Base-by-base conservation (phyloP, 768 basidiomycete species). In the Guyanaporus albipodus region DNA sequence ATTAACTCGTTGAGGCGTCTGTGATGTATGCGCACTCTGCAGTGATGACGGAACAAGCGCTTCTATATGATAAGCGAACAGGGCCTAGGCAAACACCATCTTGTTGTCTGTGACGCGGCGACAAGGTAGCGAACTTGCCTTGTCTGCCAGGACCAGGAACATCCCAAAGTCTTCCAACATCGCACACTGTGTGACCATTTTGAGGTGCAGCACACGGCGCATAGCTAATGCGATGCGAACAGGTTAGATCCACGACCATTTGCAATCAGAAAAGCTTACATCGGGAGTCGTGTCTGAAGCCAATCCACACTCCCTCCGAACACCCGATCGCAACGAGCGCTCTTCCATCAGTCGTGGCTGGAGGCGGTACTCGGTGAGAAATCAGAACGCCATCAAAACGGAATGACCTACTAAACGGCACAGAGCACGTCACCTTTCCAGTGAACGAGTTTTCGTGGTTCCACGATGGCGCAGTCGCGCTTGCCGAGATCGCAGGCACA, bases 121-220 rank as follows among this genome's bases (percentile, higher is more conserved):
- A 34, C 8, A 35, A 2, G 32, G 35, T 17, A 23, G 19, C 8
- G 23, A 9, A 40, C 55, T 44, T 12, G 82, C 89, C 75, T 93
- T 94, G 67, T 96, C 92, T 8, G 93, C 91, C 10, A 97, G 72
- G 5, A 98, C 95, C 22, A 98, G 77, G 75, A 99, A 93, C 54
- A 97, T 92, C 14, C 92, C 90, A 65, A 96, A 97, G 53, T 95
- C 90, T 61, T 96, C 92, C 7, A 98, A 71, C 78, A 97, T 94
- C 0, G 93, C 93, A 62, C 91, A 91, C 60, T 96, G 92, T 0
- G 91, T 93, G 26, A 98, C 93, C 73, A 85, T 82, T 67, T 92
- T 91, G 36, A 98, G 71, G 62, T 96, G 94, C 2, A 98, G 73
- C 14, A 98, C 94, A 21, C 92, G 90, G 26, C 91, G 85, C 74